These are phyloP conservation scores for Westerdykella aurantiaca DNA, from an alignment of 2,329 filamentous ascomycete genomes.

Conservation along the genomic window DNA sequence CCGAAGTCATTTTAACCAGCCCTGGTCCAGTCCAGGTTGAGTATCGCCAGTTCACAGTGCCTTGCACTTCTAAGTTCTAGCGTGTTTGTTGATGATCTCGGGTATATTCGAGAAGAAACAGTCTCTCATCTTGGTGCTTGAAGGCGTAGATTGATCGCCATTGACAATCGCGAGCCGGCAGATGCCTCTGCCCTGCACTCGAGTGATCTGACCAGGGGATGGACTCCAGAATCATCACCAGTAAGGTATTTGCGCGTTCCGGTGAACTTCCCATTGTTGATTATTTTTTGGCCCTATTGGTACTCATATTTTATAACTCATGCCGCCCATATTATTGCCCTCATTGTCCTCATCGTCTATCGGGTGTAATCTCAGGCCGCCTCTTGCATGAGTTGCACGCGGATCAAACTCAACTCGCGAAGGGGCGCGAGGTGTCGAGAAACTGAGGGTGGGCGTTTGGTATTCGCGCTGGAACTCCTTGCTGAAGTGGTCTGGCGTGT, in stretches of 20 bases:
- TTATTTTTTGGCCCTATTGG: not conserved
- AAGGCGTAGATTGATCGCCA: too few relatives aligned
- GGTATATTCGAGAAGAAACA: not conserved
- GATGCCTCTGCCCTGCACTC: too few relatives aligned
- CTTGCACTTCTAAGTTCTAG: too few relatives aligned
- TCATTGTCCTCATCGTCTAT: slow-evolving; percentile 11
- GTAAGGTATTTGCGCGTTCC: too few relatives aligned
- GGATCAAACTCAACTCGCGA: slow-evolving; percentile 36
- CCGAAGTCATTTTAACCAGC: too few relatives aligned
- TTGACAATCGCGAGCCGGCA: too few relatives aligned
- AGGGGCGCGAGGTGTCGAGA: slow-evolving; percentile 39
- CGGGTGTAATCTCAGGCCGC: slow-evolving; percentile 37
- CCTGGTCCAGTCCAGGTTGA: too few relatives aligned
- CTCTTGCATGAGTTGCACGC: slow-evolving; percentile 33
- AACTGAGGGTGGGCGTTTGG: slow-evolving; percentile 35
- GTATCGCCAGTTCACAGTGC: too few relatives aligned
- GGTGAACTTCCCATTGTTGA: not conserved
- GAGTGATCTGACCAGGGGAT: too few relatives aligned
- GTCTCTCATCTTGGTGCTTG: too few relatives aligned
- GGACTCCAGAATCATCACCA: too few relatives aligned
- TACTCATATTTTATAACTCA: slow-evolving; percentile 26
- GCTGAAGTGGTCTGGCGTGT: slow-evolving; percentile 33
- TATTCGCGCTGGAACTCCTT: slow-evolving; percentile 24
- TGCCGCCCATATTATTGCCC: slow-evolving; percentile 9
- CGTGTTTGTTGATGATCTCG: not conserved